Evolutionary conservation across 1,284 basidiomycete genomes (phyloP).

Genomic region (Serendipita sp.): DNA sequence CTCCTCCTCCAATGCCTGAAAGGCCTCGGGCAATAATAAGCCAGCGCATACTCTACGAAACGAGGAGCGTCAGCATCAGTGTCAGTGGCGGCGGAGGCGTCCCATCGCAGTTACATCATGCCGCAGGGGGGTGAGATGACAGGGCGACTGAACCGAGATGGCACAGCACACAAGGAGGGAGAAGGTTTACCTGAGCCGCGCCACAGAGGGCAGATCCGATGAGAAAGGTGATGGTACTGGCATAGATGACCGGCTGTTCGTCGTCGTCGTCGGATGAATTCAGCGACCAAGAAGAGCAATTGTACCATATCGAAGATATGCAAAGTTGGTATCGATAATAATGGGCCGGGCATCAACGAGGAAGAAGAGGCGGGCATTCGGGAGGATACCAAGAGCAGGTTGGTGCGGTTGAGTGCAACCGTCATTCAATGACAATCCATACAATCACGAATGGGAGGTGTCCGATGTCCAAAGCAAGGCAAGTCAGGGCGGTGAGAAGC

Average conservation of each 20-base stretch:
- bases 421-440: no score
- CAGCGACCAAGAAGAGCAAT: neutral
- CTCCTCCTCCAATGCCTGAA: conserved; percentile 63
- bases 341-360: no score
- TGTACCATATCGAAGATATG: neutral
- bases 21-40: conserved; percentile 40
- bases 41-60: conserved; percentile 40
- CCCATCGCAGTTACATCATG: neutral
- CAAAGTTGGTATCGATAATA: no score
- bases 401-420: no score
- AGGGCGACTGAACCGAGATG: neutral
- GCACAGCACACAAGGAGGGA: neutral
- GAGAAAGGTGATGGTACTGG: conserved; percentile 54
- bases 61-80: neutral
- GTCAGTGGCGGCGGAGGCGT: no score
- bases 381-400: no score
- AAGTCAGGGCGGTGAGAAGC: neutral
- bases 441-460: no score
- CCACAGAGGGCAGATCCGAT: conserved; percentile 60
- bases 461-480: no score
- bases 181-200: conserved; percentile 38
- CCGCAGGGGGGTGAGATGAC: neutral
- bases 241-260: conserved; percentile 45
- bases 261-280: neutral
- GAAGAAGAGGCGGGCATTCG: no score